Conservation (phyloP, 2,329 filamentous ascomycete species). For the Cryphonectria carpinicola region DNA sequence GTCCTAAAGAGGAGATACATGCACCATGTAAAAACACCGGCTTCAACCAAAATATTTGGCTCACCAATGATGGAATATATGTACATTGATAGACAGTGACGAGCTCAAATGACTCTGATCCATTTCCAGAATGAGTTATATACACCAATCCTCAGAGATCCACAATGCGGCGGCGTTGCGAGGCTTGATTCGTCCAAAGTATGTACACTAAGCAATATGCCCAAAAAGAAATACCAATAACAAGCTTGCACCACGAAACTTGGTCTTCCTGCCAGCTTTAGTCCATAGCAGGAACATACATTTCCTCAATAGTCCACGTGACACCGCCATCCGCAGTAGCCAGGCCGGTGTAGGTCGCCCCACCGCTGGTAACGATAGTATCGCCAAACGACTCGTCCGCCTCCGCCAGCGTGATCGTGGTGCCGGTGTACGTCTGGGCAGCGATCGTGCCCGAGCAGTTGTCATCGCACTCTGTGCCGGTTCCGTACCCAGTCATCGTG, state of each 20-base stretch:
- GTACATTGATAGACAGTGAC: too few species aligned
- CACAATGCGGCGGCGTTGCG: too few species aligned
- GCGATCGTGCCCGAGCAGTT: slow-evolving; percentile 44
- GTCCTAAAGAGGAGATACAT: too few species aligned
- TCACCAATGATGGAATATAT: too few species aligned
- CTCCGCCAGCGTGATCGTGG: slow-evolving; percentile 42
- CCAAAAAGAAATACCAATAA: neutral
- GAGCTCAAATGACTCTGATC: too few species aligned
- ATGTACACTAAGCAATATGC: too few species aligned
- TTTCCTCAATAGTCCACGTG: slow-evolving; percentile 41
- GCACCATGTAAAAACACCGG: too few species aligned
- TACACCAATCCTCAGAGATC: too few species aligned
- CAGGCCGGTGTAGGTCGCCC: slow-evolving; percentile 41
- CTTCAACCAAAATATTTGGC: too few species aligned
- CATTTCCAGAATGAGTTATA: too few species aligned
- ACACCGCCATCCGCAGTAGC: slow-evolving; percentile 40
- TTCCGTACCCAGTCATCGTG: slow-evolving; percentile 44
- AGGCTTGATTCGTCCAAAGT: too few species aligned
- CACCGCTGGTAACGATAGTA: slow-evolving; percentile 35
- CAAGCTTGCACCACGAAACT: neutral
- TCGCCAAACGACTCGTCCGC: slow-evolving; percentile 38
- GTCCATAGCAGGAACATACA: slow-evolving; percentile 23
- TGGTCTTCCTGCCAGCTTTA: neutral
- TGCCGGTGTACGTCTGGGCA: slow-evolving; percentile 44
- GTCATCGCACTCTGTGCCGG: slow-evolving; percentile 46